Base-by-base conservation (phyloP, 345 rosid species). In the Alliaria petiolata region DNA sequence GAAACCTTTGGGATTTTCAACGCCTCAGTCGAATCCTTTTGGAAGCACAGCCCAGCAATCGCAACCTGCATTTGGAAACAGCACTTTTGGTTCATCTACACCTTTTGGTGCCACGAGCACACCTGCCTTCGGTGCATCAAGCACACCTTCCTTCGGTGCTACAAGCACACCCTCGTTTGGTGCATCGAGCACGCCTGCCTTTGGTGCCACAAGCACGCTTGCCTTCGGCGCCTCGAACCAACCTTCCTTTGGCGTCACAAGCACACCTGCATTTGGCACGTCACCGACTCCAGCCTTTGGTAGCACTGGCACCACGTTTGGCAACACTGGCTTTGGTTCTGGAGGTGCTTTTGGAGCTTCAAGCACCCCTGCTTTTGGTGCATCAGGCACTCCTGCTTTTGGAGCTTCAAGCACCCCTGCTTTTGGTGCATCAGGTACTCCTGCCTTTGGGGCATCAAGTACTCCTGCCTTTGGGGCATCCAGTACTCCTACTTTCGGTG, bases 1-100 rank as follows among this genome's bases (percentile, higher is more conserved):
- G 84, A 92, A 92, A 80, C 85, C 92, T 43, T 84, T 91, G 80
- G 93, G 95, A 59, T 95, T 95, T 84, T 83, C 97, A 53, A 72
- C 86, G 5, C 81, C 85, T 70, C 93, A 81, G 54, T 53, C 90
- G 28, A 85, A 79, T 56, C 93, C 89, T 25, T 88, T 90, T 76
- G 97, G 93, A 62, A 78, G 81, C 77, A 64, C 93, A 17, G 60
- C 65, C 31, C 97, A 79, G 75, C 93, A 80, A 78, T 81, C 96
- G 40, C 93, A 90, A 66, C 87, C 93, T 67, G 90, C 89, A 56
- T 90, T 88, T 81, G 92, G 90, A 22, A 79, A 80, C 79, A 74
- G 82, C 69, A 56, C 85, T 63, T 90, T 91, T 81, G 92, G 97
- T 75, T 82, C 92, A 45, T 78, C 91, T 3, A 45, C 88, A 36